phyloP scores from a whole-genome alignment of 2,329 filamentous ascomycete species.

The Beauveria medogensis region DNA sequence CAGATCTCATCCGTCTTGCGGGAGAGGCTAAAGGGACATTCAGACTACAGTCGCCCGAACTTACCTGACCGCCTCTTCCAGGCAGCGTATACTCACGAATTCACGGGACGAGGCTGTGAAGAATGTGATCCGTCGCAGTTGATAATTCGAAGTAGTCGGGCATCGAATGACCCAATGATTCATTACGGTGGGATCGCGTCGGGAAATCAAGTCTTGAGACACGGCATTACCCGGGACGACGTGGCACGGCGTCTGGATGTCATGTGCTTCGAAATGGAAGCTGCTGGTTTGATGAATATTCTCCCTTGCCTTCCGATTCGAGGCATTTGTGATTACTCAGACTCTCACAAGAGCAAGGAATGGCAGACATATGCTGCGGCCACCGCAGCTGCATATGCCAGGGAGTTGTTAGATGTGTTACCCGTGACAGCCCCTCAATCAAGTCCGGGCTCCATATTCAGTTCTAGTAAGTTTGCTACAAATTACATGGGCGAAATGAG shows the following conservation, averaged over 20 bases:
- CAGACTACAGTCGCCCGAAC: too few species aligned
- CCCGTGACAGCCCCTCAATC: neutral
- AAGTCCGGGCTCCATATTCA: neutral
- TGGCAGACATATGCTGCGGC: constrained; percentile 18
- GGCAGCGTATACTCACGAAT: too few species aligned
- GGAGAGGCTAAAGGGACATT: too few species aligned
- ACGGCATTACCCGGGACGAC: neutral
- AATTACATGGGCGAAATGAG: neutral
- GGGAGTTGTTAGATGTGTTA: constrained; percentile 4
- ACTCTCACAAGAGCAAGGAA: constrained; percentile 18
- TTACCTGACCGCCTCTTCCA: too few species aligned
- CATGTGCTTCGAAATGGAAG: neutral
- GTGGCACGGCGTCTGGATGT: neutral
- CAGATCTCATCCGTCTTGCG: too few species aligned
- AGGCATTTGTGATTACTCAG: constrained; percentile 23
- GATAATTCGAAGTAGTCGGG: too few species aligned
- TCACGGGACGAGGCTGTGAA: neutral
- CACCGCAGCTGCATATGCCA: constrained; percentile 16
- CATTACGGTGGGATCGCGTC: neutral
- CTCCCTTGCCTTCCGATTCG: constrained; percentile 16
- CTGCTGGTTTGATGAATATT: neutral
- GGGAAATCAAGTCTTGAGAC: neutral
- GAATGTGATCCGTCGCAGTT: too few species aligned
- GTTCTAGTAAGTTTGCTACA: neutral
- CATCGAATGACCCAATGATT: neutral